Conservation (phyloP, 352 stramenopile genomes). For the Blastocystis sp. region DNA sequence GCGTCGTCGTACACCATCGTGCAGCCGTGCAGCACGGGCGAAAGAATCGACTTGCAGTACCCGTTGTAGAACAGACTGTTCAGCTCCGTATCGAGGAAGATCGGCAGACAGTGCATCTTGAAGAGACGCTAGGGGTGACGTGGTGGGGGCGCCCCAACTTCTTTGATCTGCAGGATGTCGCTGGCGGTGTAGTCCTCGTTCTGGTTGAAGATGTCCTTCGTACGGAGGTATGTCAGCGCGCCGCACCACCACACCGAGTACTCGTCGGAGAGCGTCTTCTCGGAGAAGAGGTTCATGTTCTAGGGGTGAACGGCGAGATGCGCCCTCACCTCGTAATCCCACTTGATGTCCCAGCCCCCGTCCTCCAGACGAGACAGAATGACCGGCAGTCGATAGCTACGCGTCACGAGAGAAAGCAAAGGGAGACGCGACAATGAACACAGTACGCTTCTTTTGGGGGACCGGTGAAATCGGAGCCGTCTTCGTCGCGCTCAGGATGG, state of each 20-base stretch:
- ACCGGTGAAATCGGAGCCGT: background rate
- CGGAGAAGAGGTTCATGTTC: constrained; percentile 66
- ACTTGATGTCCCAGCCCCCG: constrained; percentile 54
- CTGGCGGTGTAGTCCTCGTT: constrained; percentile 40
- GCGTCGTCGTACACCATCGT: constrained; percentile 71
- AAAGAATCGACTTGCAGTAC: constrained; percentile 70
- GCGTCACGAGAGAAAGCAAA: background rate
- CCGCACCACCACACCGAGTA: constrained; percentile 71
- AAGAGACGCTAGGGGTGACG: constrained; percentile 16
- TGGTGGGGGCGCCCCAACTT: background rate
- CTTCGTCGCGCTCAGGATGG: background rate
- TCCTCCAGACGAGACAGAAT: constrained; percentile 27
- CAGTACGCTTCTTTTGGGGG: constrained; percentile 4
- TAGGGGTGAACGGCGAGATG: background rate
- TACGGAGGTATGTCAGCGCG: constrained; percentile 63
- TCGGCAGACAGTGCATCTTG: constrained; percentile 64
- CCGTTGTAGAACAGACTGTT: constrained; percentile 70
- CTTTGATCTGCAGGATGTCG: constrained; percentile 36
- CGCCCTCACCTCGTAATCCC: constrained; percentile 42
- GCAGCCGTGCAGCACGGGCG: constrained; percentile 60
- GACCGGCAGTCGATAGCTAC: constrained; percentile 52
- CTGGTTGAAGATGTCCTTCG: constrained; percentile 62
- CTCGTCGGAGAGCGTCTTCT: constrained; percentile 41
- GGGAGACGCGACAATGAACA: constrained; percentile 35
- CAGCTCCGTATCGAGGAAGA: constrained; percentile 69